A percentile compares a stretch with the other conserved stretches of the same genome.
Conservation (phyloP, 129 eudicot species). For the Logfia minima region DNA sequence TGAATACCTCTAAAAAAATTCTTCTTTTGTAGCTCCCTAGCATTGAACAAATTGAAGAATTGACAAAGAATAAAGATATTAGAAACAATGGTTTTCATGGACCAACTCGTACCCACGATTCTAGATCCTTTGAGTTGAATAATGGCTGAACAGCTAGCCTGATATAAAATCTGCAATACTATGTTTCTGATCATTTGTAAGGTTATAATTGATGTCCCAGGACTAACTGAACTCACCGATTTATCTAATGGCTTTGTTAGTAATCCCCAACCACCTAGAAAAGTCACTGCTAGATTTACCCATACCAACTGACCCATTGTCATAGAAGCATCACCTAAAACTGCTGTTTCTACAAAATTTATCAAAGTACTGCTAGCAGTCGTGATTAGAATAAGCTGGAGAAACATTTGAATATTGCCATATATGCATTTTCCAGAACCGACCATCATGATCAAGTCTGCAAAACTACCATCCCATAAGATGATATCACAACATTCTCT, state of each 20-base stretch:
- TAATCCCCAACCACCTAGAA: slow-evolving; percentile 37
- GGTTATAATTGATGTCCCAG: slow-evolving; percentile 23
- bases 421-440: slow-evolving; percentile 27
- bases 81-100: slow-evolving; percentile 17
- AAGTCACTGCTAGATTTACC: slow-evolving; percentile 25
- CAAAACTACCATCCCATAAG: slow-evolving; percentile 16
- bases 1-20: slow-evolving; percentile 37
- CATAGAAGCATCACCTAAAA: slow-evolving; percentile 29
- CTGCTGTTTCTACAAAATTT: slow-evolving; percentile 10
- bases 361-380: slow-evolving; percentile 21
- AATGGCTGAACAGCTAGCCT: slow-evolving; percentile 15
- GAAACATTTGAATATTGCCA: slow-evolving; percentile 28
- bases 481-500: slow-evolving; percentile 26
- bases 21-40: slow-evolving; percentile 32
- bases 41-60: slow-evolving; percentile 36
- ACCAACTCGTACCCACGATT: background rate
- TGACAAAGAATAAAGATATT: slow-evolving; percentile 35
- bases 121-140: slow-evolving; percentile 29
- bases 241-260: slow-evolving; percentile 23
- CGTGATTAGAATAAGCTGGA: slow-evolving; percentile 31
- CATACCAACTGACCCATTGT: slow-evolving; percentile 24
- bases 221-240: slow-evolving; percentile 1
- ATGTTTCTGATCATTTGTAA: slow-evolving; percentile 35
- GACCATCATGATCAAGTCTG: slow-evolving; percentile 4
- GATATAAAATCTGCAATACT: slow-evolving; percentile 30